Evolutionary conservation across 805 yeast genomes (phyloP), one percentile per base, ranked within the genome.

Genomic region (Zygosaccharomyces siamensis): DNA sequence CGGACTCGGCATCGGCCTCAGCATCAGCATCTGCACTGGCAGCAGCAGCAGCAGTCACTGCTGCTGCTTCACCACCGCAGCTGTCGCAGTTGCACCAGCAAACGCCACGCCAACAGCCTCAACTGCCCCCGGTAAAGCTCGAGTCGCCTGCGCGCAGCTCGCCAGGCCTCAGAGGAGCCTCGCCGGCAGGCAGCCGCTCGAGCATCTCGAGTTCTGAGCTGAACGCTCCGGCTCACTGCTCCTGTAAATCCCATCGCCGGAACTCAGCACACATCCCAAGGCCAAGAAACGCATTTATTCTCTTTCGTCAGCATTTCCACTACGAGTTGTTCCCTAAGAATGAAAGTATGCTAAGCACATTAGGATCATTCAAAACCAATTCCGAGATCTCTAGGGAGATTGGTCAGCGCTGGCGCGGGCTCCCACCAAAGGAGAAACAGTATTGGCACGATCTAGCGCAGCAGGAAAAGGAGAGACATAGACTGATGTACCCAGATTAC

Each of bases 291-390:
- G 96, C 96, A 0, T 88, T 88, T 63, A 88, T 88, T 39, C 71
- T 88, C 37, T 88, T 84, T 68, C 79, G 96, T 56, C 96, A 89
- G 65, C 87, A 85, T 58, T 83, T 86, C 56, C 96, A 88, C 61
- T 88, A 60, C 28, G 55, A 52, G 26, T 83, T 89, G 27, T 60
- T 59, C 30, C 57, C 57, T 43, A 58, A 59, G 39, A 59, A 60
- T 44, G 45, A 54, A 44, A 48, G 51, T 39, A 30, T 52, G 27
- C 49, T 58, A 16, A 48, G 45, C 32, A 52, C 59, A 4, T 59
- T 86, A 62, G 63, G 61, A 27, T 61, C 66, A 5, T 63, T 64
- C 54, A 60, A 58, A 45, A 55, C 63, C 20, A 66, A 66, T 47
- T 62, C 68, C 6, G 55, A 59, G 46, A 61, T 64, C 14, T 84